Evolutionary conservation across 441 rosid genomes (phyloP), one percentile per base, ranked within the genome.

Genomic region (Gossypium lobatum): DNA sequence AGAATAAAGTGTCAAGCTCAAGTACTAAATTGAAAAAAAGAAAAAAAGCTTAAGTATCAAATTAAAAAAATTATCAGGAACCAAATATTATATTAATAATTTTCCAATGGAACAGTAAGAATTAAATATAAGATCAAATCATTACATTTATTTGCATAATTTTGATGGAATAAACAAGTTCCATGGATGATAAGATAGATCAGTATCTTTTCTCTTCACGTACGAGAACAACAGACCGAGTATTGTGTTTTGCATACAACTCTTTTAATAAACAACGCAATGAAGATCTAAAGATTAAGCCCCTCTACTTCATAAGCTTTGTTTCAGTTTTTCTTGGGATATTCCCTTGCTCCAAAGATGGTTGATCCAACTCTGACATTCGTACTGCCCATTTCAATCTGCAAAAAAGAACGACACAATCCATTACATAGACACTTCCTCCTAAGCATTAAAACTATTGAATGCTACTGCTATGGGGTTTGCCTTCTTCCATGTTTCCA

Each of bases 361-460:
- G 91, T 90, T 1, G 99, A 95, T 71, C 99, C 98, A 25, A 93
- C 78, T 78, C 98, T 91, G 70, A 93, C 95, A 72, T 95, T 93
- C 16, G 97, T 93, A 73, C 99, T 91, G 61, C 99, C 97, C 86
- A 89, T 75, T 85, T 93, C 98, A 48, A 93, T 88, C 99, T 95
- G 90, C 79, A 83, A 83, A 73, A 59, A 6, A 10, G 64, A 63
- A 45, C 6, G 2, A 8, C 16, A 21, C 1, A n/a, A 45, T 26
- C n/a, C 37, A 16, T 72, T 10, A 72, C 46, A 59, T 16, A 17
- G 16, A 70, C 23, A 11, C 16, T 0, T 16, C 10, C 18, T 14
- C 42, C 62, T 16, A n/a, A 2, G 4, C 2, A 0, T 6, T 23
- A 34, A 61, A 59, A 45, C 16, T 60, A 58, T n/a, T 16, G 50